Evolutionary conservation across 176 grass and related monocot genomes (phyloP).

Genomic region (Lolium multiflorum): DNA sequence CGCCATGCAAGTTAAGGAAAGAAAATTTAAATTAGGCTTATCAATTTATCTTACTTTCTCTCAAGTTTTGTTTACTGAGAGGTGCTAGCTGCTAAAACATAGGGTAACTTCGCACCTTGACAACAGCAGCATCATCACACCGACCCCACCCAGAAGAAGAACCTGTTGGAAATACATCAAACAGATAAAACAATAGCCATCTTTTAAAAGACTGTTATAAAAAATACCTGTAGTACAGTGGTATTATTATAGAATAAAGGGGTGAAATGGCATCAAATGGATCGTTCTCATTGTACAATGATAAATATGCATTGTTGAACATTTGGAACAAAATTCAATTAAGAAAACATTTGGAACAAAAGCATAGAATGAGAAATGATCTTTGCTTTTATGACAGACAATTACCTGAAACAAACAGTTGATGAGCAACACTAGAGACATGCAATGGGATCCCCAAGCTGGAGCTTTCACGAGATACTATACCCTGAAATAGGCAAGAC

Average conservation of each 20-base stretch:
- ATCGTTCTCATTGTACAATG: too few species aligned
- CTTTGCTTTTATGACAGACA: too few species aligned
- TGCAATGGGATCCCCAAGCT: conserved; percentile 76
- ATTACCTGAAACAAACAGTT: conserved; percentile 88
- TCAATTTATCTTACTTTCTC: conserved; percentile 16
- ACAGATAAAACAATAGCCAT: conserved; percentile 25
- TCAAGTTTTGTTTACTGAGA: not conserved
- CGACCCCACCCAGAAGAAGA: conserved; percentile 93
- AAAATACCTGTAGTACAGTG: conserved; percentile 13
- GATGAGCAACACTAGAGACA: conserved; percentile 85
- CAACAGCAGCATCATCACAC: conserved; percentile 85
- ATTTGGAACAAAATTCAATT: too few species aligned
- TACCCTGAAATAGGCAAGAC: conserved; percentile 68
- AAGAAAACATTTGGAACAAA: too few species aligned
- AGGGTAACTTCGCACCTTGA: conserved; percentile 63
- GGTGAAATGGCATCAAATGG: too few species aligned
- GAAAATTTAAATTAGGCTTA: not conserved
- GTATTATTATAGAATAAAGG: not conserved
- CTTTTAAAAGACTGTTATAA: not conserved
- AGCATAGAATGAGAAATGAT: too few species aligned
- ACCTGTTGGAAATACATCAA: conserved; percentile 57
- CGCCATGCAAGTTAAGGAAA: not conserved
- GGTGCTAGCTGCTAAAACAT: conserved; percentile 6
- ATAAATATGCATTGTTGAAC: too few species aligned
- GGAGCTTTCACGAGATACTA: conserved; percentile 86